Conservation (phyloP, 75 land plant genomes). For the Cryptomeria japonica region DNA sequence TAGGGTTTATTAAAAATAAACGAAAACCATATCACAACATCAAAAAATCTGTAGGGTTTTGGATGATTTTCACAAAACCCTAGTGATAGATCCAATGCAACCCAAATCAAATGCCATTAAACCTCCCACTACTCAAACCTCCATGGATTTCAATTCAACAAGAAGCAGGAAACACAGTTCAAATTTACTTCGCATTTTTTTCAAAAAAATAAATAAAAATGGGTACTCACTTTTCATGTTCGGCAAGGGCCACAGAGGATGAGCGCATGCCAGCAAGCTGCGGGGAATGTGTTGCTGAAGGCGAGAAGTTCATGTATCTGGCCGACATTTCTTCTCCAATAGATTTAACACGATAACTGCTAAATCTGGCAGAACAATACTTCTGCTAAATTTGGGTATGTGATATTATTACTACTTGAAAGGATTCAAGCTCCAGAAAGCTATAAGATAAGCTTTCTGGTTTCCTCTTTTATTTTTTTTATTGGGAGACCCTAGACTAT, state of each 20-base stretch:
- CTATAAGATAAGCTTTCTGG: conserved; percentile 1
- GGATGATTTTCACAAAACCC: not conserved
- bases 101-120: not conserved
- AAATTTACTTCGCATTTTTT: not conserved
- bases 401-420: not conserved
- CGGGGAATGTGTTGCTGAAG: conserved; percentile 55
- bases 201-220: not conserved
- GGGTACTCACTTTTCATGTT: conserved; percentile 55
- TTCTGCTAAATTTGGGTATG: not conserved
- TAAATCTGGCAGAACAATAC: not conserved
- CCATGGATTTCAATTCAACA: not conserved
- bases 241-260: conserved; percentile 31
- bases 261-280: conserved; percentile 51
- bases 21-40: not conserved
- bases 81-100: not conserved
- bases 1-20: not conserved
- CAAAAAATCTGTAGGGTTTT: not conserved
- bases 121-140: not conserved
- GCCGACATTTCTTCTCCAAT: conserved; percentile 10
- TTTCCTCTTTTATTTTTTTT: not conserved
- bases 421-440: not conserved
- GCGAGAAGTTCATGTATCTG: conserved; percentile 74
- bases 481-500: not conserved
- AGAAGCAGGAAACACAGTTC: not conserved
- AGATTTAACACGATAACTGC: not conserved